Conservation (phyloP, 2,329 filamentous ascomycete genomes). For the Mycosphaerella arachidis region DNA sequence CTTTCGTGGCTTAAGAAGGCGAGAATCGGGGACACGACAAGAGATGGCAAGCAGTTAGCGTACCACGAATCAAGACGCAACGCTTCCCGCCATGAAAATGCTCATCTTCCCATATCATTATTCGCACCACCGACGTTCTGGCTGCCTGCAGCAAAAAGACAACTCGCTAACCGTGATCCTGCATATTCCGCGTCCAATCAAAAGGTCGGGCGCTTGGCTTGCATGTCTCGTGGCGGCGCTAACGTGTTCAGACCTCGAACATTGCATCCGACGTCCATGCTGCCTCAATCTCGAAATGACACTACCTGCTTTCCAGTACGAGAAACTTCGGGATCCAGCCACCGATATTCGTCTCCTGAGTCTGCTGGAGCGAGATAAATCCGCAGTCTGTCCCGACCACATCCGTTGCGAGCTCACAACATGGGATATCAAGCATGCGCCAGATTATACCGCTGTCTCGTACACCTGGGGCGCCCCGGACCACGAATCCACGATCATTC, state of each 20-base stretch:
- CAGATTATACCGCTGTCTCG: not conserved
- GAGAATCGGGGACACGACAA: not conserved
- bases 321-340: not conserved
- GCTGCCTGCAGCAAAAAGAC: no score
- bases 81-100: not conserved
- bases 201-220: not conserved
- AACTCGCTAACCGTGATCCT: not conserved
- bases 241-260: not conserved
- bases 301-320: not conserved
- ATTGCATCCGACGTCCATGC: not conserved
- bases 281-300: not conserved
- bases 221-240: not conserved
- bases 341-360: not conserved
- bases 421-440: not conserved
- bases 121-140: not conserved
- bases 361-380: not conserved
- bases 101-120: not conserved
- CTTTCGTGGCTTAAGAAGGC: constrained; percentile 1
- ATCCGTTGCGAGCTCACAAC: not conserved
- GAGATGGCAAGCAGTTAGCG: constrained; percentile 5
- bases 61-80: not conserved
- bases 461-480: constrained; percentile 2
- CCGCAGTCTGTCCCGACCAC: no score
- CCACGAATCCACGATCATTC: not conserved
- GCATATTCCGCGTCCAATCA: not conserved